Conservation (phyloP, 352 stramenopile genomes). For the Globisporangium echinulatum region DNA sequence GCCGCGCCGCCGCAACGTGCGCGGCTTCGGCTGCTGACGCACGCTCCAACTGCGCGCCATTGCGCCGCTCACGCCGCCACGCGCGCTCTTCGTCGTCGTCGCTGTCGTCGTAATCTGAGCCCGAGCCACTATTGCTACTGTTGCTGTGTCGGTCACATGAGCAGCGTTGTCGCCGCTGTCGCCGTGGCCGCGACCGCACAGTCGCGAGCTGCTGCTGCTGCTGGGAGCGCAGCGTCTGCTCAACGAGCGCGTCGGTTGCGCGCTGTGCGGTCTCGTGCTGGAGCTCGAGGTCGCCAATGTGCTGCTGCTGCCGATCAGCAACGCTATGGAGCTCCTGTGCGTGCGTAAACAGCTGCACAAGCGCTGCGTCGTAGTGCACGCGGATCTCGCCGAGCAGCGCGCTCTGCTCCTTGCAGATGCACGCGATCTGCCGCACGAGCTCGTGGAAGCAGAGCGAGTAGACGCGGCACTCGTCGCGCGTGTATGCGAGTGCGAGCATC, state of each 20-base stretch:
- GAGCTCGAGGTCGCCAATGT: conserved; percentile 13
- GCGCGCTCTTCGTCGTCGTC: conserved; percentile 24
- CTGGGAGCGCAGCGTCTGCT: conserved; percentile 7
- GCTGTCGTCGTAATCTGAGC: neutral
- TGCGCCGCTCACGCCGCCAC: conserved; percentile 29
- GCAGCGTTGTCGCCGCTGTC: neutral
- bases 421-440: conserved; percentile 66
- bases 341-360: conserved; percentile 20
- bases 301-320: conserved; percentile 22
- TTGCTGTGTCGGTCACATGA: neutral
- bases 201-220: neutral
- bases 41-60: conserved; percentile 11
- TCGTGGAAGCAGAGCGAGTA: conserved; percentile 78
- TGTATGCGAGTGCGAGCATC: conserved; percentile 31
- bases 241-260: conserved; percentile 19
- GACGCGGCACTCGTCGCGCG: conserved; percentile 45
- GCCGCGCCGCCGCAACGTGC: conserved; percentile 33
- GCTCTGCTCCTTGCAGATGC: conserved; percentile 72
- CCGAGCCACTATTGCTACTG: neutral
- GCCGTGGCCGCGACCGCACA: neutral
- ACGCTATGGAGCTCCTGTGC: conserved; percentile 13
- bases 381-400: conserved; percentile 59
- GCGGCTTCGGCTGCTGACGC: conserved; percentile 35
- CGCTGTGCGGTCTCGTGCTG: conserved; percentile 11
- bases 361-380: conserved; percentile 34